Conservation (phyloP, 768 basidiomycete species). For the Mycena alexandri region DNA sequence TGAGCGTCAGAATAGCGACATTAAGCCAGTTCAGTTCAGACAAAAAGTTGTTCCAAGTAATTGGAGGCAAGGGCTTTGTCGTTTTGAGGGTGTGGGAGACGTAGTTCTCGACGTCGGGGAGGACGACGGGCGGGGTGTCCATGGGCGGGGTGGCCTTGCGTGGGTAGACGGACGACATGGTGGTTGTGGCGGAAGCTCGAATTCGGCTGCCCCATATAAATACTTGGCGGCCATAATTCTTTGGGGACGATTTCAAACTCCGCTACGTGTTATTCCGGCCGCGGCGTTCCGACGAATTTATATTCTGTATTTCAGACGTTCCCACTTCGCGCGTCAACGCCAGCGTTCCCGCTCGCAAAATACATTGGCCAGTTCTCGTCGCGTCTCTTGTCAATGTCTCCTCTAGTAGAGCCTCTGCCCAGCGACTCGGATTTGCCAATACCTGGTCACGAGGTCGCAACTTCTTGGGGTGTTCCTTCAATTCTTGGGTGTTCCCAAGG, state of each 20-base stretch:
- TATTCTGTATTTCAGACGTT: too few relatives aligned
- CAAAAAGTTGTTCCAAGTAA: constrained; percentile 70
- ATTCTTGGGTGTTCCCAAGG: too few relatives aligned
- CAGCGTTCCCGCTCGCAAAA: too few relatives aligned
- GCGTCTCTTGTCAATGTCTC: too few relatives aligned
- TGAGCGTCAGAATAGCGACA: constrained; percentile 78
- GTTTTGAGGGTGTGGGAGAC: constrained; percentile 82
- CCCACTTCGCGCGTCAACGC: too few relatives aligned
- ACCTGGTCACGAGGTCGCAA: too few relatives aligned
- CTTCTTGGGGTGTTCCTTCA: too few relatives aligned
- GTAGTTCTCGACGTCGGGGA: constrained; percentile 72
- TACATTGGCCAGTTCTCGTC: too few relatives aligned
- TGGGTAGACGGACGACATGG: constrained; percentile 48
- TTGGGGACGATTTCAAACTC: constrained; percentile 21
- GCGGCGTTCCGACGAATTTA: too few relatives aligned
- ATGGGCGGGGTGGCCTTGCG: constrained; percentile 41
- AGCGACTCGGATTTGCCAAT: too few relatives aligned
- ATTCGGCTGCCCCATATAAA: constrained; percentile 4
- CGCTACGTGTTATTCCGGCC: too few relatives aligned
- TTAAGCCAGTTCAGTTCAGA: constrained; percentile 86
- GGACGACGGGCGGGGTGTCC: constrained; percentile 7
- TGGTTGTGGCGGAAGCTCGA: constrained; percentile 8
- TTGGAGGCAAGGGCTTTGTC: constrained; percentile 76
- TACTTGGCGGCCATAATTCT: not conserved
- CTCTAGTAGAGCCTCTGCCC: too few relatives aligned